Conservation (phyloP, 2,329 filamentous ascomycete genomes). For the Paramyrothecium roridum region DNA sequence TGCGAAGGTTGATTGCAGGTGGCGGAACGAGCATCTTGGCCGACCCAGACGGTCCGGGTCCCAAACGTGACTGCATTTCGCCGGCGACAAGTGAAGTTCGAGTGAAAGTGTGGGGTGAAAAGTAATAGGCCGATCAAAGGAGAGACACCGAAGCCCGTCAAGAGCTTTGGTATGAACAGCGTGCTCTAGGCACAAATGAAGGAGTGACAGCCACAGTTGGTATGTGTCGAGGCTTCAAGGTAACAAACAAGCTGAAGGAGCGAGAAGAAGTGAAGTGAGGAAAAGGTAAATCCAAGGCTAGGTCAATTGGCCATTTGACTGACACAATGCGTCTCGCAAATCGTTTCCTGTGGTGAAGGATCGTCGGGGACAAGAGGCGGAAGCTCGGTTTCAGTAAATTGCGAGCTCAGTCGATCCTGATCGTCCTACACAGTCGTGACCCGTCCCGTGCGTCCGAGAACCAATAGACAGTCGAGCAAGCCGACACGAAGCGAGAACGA, state of each 20-base stretch:
- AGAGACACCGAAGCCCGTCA: neutral
- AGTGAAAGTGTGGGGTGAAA: neutral
- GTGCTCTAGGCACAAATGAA: neutral
- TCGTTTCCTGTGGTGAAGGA: neutral
- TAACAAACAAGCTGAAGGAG: neutral
- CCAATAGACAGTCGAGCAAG: neutral
- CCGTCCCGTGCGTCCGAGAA: neutral
- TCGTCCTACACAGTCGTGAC: neutral
- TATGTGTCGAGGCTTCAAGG: neutral
- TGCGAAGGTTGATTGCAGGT: slow-evolving; percentile 56
- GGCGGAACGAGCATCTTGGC: slow-evolving; percentile 49
- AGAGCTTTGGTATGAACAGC: neutral
- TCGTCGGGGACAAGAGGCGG: neutral
- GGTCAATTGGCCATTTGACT: neutral
- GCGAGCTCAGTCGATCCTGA: neutral
- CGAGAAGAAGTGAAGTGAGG: neutral
- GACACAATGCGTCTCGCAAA: neutral
- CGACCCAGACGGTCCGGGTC: slow-evolving; percentile 9
- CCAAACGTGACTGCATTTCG: neutral
- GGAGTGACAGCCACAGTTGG: neutral
- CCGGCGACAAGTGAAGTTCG: neutral
- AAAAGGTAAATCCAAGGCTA: neutral
- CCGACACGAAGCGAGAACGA: neutral
- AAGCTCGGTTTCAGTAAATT: neutral
- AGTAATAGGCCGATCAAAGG: neutral